Conservation (phyloP, 2,329 filamentous ascomycete species). For the Apiospora koreana region DNA sequence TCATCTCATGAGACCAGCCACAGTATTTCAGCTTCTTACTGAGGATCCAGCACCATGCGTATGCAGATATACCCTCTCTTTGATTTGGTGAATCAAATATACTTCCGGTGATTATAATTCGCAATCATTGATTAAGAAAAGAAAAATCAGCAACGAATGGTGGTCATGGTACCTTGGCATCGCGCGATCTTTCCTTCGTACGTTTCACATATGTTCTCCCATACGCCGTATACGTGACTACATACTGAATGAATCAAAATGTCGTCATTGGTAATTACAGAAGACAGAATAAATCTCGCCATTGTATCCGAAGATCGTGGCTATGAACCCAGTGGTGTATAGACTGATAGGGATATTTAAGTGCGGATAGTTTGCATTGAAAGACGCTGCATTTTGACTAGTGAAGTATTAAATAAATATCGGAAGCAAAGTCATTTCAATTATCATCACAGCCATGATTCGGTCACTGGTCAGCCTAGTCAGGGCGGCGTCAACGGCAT, state of each 20-base stretch:
- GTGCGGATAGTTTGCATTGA: too few species aligned
- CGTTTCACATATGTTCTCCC: neutral
- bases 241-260: neutral
- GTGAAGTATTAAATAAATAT: neutral
- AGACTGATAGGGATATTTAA: neutral
- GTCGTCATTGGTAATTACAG: neutral
- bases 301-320: neutral
- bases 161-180: neutral
- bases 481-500: neutral
- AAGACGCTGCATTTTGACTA: neutral
- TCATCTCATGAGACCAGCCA: neutral
- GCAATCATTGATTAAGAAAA: neutral
- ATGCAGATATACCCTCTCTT: neutral
- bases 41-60: neutral
- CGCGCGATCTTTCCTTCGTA: neutral
- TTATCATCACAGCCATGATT: neutral
- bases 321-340: neutral
- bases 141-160: neutral
- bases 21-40: neutral
- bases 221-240: neutral
- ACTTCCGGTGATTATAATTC: too few species aligned
- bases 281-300: neutral
- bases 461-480: slow-evolving; percentile 38
- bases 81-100: too few species aligned
- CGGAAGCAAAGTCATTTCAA: neutral